A percentile compares a stretch with the other conserved stretches of the same genome.
Evolutionary conservation across 139 green algal genomes (phyloP).

Genomic region (Zygnema circumcarinatum): DNA sequence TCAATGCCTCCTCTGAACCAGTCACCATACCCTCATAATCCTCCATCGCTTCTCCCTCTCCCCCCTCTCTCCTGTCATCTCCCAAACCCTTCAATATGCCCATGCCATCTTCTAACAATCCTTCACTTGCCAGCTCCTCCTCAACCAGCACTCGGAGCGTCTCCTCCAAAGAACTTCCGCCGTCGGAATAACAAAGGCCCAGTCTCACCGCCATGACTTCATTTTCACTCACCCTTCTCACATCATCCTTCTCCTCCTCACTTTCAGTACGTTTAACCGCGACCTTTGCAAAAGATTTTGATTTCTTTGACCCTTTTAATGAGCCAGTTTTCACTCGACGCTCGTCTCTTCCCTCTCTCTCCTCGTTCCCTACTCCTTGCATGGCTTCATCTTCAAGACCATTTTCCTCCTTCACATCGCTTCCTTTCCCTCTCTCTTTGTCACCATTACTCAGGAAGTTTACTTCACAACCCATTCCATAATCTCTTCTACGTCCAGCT

Average conservation of each 20-base stretch:
- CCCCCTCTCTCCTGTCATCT: neutral
- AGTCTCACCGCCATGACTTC: neutral
- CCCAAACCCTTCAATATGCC: neutral
- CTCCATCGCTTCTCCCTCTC: neutral
- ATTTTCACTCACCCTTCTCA: no score
- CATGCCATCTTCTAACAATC: neutral
- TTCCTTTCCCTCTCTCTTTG: no score
- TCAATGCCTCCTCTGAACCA: neutral
- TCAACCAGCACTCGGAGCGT: neutral
- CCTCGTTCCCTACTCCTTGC: neutral
- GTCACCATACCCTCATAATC: neutral
- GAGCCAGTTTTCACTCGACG: no score
- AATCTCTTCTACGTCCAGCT: no score
- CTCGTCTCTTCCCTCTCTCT: neutral
- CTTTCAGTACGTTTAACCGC: no score
- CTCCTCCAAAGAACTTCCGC: neutral
- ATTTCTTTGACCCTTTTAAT: no score
- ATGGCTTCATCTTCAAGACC: no score
- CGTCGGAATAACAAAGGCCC: neutral
- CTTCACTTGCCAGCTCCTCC: neutral
- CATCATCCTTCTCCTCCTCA: no score
- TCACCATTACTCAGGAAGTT: no score
- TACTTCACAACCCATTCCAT: no score
- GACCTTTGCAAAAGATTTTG: no score
- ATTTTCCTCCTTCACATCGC: no score